Evolutionary conservation across 768 basidiomycete species (phyloP), one percentile per base, ranked within the genome.

Genomic region (Tephrocybe rancida): DNA sequence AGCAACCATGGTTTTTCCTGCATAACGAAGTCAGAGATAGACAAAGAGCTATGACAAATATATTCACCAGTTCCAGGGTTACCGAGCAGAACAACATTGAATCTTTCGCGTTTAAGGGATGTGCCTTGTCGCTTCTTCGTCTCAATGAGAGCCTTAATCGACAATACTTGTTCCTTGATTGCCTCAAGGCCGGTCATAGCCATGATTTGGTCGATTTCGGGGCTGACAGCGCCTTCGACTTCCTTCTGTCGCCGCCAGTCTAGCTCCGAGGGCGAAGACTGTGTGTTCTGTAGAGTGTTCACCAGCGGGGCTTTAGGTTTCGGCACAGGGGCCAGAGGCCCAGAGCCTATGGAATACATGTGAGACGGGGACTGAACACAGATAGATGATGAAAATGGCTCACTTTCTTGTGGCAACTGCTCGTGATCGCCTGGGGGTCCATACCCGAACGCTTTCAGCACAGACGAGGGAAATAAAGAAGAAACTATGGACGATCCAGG

Each of bases 1-100:
- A 1, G 86, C 87, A 5, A 89, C 75, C 0, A 87, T 88, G 0
- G 87, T 88, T 72, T 88, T 87, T 10, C 86, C 87, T 87, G 42
- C 0, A 35, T 37, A 13, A 35, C 4, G 21, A 29, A 29, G 3
- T 44, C 16, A 22, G 14, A 38, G 11, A 19, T 32, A n/a, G n/a
- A n/a, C n/a, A n/a, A n/a, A n/a, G n/a, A n/a, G n/a, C n/a, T n/a
- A n/a, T n/a, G n/a, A n/a, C n/a, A n/a, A n/a, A n/a, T 1, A 30
- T n/a, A 56, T 73, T 25, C 52, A 88, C 87, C 87, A 65, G 88
- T 90, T 8, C 87, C 87, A 3, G 87, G 88, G 60, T 90, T 90
- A 13, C 87, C 87, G 0, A 87, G 77, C 11, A 90, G 69, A 11
- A 74, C 77, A 18, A 80, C 74, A 63, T 88, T 87, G 62, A 85